Evolutionary conservation across 2,329 filamentous ascomycete species (phyloP), one percentile per base, ranked within the genome.

Genomic region (Hymenoscyphus linearis): DNA sequence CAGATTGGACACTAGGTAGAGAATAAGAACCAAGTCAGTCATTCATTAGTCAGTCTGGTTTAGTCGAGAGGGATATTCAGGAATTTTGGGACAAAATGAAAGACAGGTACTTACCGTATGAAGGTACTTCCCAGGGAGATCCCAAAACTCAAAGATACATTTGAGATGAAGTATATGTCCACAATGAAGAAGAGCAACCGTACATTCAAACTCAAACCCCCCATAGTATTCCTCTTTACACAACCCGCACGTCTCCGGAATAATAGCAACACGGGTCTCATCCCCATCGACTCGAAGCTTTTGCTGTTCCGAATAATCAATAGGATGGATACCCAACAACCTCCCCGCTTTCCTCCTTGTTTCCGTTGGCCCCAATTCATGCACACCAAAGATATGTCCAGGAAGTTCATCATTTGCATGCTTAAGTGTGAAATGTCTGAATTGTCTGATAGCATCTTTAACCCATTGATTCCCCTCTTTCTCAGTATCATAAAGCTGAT

Each of bases 101-200:
- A 18, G 4, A 25, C 16, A 18, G 16, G 5, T 35, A 13, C 4
- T 35, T 22, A 14, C 31, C 22, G 16, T 36, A 10, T 55, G 34
- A 16, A 35, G 36, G 44, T 63, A 63, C 52, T 34, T 58, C 13
- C 44, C 56, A 9, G 58, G 60, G 0, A 4, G 3, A 40, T 67
- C 60, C 64, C 65, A 67, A 13, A 57, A 61, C 1, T 57, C 14
- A 18, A 65, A 62, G 12, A 64, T 62, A 34, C 63, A 67, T 13
- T 60, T 57, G 13, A 62, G 16, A n/a, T 65, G 65, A 53, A 61
- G 62, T 2, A n/a, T 34, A 36, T 65, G 59, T 4, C 47, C 3
- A 26, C 62, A 65, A n/a, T 47, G 25, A 13, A 58, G 31, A 10
- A 37, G 4, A 14, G 52, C 26, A 7, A 57, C 55, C 1, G 57